Percentiles rank a stretch among this genome's conserved stretches.
These are phyloP conservation scores for Neoboletus subvelutipes DNA, from an alignment of 768 basidiomycete genomes.

Conservation along the genomic window DNA sequence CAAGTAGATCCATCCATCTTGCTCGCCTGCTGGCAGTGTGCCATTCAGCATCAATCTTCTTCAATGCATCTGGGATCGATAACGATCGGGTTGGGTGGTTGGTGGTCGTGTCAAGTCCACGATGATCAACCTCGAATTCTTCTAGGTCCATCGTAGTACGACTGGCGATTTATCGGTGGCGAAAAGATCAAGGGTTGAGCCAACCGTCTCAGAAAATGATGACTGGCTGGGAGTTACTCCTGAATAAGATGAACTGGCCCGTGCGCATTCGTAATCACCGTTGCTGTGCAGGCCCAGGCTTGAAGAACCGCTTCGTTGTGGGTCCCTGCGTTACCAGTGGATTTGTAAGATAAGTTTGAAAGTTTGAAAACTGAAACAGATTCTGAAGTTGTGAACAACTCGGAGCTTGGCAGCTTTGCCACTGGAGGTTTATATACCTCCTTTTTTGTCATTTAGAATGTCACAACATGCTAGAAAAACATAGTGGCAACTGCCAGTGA, in stretches of 20 bases:
- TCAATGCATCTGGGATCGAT: conserved; percentile 26
- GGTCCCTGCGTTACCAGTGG: background rate
- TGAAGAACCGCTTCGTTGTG: background rate
- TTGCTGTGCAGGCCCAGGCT: conserved; percentile 5
- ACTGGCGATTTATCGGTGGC: background rate
- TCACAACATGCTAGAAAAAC: too few species aligned
- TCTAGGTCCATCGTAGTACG: conserved; percentile 38
- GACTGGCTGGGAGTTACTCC: background rate
- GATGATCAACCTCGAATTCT: conserved; percentile 33
- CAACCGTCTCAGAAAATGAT: background rate
- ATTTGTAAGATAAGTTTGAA: too few species aligned
- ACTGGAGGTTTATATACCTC: too few species aligned
- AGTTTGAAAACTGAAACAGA: too few species aligned
- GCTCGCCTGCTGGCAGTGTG: conserved; percentile 38
- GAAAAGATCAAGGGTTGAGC: background rate
- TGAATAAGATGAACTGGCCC: conserved; percentile 9
- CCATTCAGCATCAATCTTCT: conserved; percentile 39
- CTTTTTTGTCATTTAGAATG: too few species aligned
- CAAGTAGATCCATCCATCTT: conserved; percentile 68
- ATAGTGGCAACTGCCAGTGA: too few species aligned
- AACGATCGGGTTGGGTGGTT: background rate
- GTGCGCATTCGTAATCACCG: conserved; percentile 12
- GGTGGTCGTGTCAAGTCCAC: background rate
- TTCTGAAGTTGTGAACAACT: too few species aligned
- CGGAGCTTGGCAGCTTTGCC: too few species aligned